These are phyloP conservation scores for Ramichloridium luteum DNA, from an alignment of 2,329 filamentous ascomycete genomes.

Conservation along the genomic window DNA sequence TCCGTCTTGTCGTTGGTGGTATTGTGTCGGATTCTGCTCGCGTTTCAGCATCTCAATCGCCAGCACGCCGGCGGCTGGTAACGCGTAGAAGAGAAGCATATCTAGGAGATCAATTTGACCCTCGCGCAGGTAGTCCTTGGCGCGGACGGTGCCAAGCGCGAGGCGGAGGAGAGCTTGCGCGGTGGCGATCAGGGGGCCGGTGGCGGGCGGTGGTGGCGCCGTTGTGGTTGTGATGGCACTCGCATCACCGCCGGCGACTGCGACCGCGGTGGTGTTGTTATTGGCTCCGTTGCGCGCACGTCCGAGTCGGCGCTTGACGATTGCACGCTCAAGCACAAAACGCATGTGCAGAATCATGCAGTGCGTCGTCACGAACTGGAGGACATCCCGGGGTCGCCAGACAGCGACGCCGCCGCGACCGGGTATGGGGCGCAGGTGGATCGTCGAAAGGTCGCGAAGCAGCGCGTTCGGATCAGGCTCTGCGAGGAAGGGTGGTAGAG, in stretches of 20 bases:
- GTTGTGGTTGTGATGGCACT: too few relatives aligned
- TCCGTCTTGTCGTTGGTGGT: too few relatives aligned
- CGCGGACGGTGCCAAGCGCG: constrained; percentile 6
- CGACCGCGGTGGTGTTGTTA: too few relatives aligned
- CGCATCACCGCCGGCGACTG: too few relatives aligned
- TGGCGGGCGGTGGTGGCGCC: too few relatives aligned
- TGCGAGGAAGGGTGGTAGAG: too few relatives aligned
- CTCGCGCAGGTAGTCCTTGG: constrained; percentile 10
- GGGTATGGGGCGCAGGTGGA: constrained; percentile 4
- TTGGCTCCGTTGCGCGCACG: too few relatives aligned
- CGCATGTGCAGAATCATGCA: constrained; percentile 5
- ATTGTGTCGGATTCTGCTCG: constrained; percentile 6
- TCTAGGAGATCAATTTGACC: constrained; percentile 10
- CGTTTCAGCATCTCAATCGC: constrained; percentile 13
- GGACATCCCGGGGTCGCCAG: constrained; percentile 11
- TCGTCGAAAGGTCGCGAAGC: too few relatives aligned
- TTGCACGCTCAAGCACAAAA: constrained; percentile 13
- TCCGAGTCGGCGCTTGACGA: constrained; percentile 8
- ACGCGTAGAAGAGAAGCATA: constrained; percentile 10
- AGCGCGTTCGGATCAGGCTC: too few relatives aligned
- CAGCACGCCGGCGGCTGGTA: constrained; percentile 12
- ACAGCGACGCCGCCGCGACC: constrained; percentile 4
- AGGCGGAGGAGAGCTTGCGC: constrained; percentile 9
- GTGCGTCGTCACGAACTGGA: constrained; percentile 8
- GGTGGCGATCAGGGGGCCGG: too few relatives aligned